Percentiles rank a stretch among this genome's conserved stretches.
phyloP scores from a whole-genome alignment of 1,284 basidiomycete species.

The Peniophora sp. region DNA sequence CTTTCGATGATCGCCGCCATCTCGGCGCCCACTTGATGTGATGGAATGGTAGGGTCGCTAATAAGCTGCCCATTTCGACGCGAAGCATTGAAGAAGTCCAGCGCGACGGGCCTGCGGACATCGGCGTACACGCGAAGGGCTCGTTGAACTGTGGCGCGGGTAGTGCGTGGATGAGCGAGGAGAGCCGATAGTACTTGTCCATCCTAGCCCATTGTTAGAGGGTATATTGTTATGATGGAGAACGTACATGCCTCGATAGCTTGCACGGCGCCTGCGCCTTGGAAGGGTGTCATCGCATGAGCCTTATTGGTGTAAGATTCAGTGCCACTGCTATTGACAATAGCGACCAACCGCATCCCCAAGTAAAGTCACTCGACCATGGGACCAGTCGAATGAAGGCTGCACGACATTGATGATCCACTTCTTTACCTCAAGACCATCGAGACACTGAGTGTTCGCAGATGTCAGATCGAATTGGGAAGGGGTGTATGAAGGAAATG shows the following conservation, averaged over 20 bases:
- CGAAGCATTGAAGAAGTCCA: too few relatives aligned
- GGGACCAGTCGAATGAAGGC: conserved; percentile 29
- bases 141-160: not conserved
- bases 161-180: not conserved
- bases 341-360: conserved; percentile 36
- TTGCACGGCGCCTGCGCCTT: conserved; percentile 47
- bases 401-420: conserved; percentile 43
- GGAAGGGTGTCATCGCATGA: conserved; percentile 47
- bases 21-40: too few relatives aligned
- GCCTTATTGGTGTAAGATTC: conserved; percentile 22
- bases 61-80: too few relatives aligned
- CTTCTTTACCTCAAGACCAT: conserved; percentile 20
- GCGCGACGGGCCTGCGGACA: not conserved
- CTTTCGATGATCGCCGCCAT: too few relatives aligned
- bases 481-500: conserved; percentile 16
- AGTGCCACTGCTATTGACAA: not conserved
- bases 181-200: not conserved
- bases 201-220: not conserved
- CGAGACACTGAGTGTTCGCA: not conserved
- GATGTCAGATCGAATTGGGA: not conserved
- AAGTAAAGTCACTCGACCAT: conserved; percentile 34
- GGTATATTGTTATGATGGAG: not conserved
- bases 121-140: not conserved
- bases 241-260: conserved; percentile 37
- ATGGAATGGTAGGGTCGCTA: too few relatives aligned